phyloP scores from a whole-genome alignment of 1,284 basidiomycete genomes.

The Exobasidium cylindrosporum region DNA sequence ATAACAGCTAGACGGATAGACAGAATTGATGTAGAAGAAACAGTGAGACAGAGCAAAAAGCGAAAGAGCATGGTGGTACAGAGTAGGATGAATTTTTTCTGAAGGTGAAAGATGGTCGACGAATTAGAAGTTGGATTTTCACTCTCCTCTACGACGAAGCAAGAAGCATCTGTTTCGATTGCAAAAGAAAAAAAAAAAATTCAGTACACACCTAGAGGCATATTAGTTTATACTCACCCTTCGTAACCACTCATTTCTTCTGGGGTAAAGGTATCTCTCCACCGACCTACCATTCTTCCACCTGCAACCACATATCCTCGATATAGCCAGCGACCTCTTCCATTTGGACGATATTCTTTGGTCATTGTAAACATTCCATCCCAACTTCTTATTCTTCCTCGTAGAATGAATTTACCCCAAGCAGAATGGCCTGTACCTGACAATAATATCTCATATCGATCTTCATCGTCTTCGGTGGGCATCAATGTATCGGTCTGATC shows the following conservation, averaged over 20 bases:
- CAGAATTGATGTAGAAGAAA: neutral
- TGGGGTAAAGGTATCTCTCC: conserved; percentile 57
- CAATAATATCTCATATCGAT: conserved; percentile 56
- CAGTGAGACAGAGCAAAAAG: neutral
- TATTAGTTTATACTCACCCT: conserved; percentile 26
- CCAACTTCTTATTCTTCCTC: conserved; percentile 59
- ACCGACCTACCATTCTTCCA: conserved; percentile 47
- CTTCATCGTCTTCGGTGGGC: conserved; percentile 7
- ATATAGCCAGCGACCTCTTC: conserved; percentile 61
- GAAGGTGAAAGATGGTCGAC: neutral
- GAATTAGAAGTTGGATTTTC: neutral
- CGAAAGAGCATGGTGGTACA: neutral
- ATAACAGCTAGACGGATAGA: neutral
- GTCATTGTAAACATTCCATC: conserved; percentile 60
- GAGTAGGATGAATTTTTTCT: neutral
- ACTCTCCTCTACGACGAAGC: neutral
- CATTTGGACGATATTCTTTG: conserved; percentile 60
- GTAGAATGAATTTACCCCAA: conserved; percentile 60
- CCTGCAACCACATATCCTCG: conserved; percentile 57
- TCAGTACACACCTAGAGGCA: neutral
- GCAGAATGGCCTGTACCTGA: conserved; percentile 60
- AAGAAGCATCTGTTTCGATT: neutral
- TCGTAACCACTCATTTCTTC: conserved; percentile 54
- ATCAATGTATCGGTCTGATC: neutral
- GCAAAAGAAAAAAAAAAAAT: neutral